Evolutionary conservation across 2,329 filamentous ascomycete species (phyloP).

Genomic region (Ramularia collo-cygni): DNA sequence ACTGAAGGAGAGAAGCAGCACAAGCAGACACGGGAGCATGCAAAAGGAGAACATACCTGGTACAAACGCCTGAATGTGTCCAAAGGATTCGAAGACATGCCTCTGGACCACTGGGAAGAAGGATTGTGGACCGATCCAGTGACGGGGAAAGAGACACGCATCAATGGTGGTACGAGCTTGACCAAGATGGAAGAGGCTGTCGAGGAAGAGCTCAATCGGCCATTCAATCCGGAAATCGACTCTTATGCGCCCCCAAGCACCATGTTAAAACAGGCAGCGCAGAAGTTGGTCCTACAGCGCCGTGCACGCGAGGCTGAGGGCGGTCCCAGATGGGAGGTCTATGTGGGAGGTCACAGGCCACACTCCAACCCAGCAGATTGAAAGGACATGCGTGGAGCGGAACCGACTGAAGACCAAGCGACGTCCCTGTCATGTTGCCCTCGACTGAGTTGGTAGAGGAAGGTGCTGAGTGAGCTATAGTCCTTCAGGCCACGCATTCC

Average conservation of each 20-base stretch:
- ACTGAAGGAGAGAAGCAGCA: conserved; percentile 45
- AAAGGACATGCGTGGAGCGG: conserved; percentile 4
- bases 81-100: conserved; percentile 39
- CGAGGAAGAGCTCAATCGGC: conserved; percentile 34
- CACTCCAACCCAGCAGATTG: no score
- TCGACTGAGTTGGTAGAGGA: no score
- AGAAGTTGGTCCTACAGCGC: conserved; percentile 42
- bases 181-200: conserved; percentile 41
- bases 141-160: conserved; percentile 9
- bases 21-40: conserved; percentile 40
- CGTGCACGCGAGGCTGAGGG: conserved; percentile 35
- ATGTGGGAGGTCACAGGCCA: conserved; percentile 18
- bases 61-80: conserved; percentile 46
- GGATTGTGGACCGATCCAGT: conserved; percentile 30
- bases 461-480: no score
- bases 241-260: conserved; percentile 40
- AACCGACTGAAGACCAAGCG: no score
- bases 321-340: conserved; percentile 28
- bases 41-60: conserved; percentile 43
- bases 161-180: conserved; percentile 39
- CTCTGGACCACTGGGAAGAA: conserved; percentile 42
- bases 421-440: no score
- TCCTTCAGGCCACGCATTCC: no score
- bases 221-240: conserved; percentile 32
- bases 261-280: conserved; percentile 41